Evolutionary conservation across 208 protist species (phyloP), one percentile per base, ranked within the genome.

Genomic region (Trypanosoma boissoni): DNA sequence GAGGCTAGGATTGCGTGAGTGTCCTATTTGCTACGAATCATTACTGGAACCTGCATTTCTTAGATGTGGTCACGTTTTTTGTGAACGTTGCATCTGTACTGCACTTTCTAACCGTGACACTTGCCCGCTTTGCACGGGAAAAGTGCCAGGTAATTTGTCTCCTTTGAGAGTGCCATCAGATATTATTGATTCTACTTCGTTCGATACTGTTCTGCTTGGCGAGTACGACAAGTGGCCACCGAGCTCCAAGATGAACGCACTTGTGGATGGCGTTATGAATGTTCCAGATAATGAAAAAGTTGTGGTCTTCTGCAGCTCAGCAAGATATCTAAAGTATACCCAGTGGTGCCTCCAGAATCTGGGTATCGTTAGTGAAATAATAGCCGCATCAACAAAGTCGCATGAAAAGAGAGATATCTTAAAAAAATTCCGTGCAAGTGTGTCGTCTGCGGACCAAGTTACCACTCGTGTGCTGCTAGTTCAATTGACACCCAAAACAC

Each of bases 251-350:
- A 88, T 79, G 14, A 45, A 73, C 37, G 64, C 52, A 32, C 56
- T 95, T 10, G 48, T 94, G 9, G 21, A 78, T 39, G 54, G 36
- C 0, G 52, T 94, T 24, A 39, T 12, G 8, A 39, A 8, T 16
- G 60, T 92, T 14, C 75, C 78, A 0, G 16, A 2, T 1, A 71
- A 56, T 2, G 79, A 88, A 3, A 98, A 98, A 69, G 68, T 80
- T 20, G 73, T 99, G 1, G 80, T 99, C 1, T 99, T 99, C 64
- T 94, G 80, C 39, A 76, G 90, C 64, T 99, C 97, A 68, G 86
- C 93, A 1, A 83, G 72, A 1, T 97, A 98, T 72, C 80, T 99
- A 9, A 67, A 92, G 44, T 82, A 93, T 21, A 57, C 98, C 6
- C 74, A 97, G 75, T 58, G 69, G 9, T 39, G 58, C 1, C 79